Base-by-base conservation (phyloP, 805 yeast species). In the Metschnikowia rubicola region DNA sequence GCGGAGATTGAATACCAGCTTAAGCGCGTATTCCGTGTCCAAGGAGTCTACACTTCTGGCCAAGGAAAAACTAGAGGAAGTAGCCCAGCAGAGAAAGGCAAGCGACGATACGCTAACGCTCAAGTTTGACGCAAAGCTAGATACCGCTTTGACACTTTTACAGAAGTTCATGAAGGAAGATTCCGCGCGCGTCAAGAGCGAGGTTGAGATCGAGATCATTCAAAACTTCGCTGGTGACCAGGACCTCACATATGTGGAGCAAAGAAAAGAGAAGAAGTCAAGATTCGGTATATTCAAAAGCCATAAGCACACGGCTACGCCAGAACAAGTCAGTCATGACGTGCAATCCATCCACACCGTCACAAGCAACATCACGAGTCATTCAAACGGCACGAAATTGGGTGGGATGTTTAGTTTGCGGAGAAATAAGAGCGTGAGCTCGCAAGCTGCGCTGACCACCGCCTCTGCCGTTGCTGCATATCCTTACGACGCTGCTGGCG, bases 121-220 rank as follows among this genome's bases (percentile, higher is more conserved):
- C 11, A 69, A 72, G 51, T 80, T 78, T 52, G 86, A 81, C 53
- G 76, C 77, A 21, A 63, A 78, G 39, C 61, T 91, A 43, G 67
- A 71, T 15, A 71, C 74, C 31, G 79, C 86, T 35, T 64, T 86
- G 33, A 56, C 66, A 10, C 61, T 77, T 2, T 70, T 91, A 46
- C 77, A 83, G 43, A 75, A 75, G 39, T 88, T 89, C 55, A 77
- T 91, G 49, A 68, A 75, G 38, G 83, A 84, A 51, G 99, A 94
- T 61, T 83, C 88, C 4, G 66, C 67, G 30, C 78, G 96, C 50
- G 84, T 94, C 19, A 74, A 75, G 35, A 78, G 84, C 10, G 96
- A 90, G 60, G 98, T 91, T 15, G 92, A 86, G 58, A 83, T 92
- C 43, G 97, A 92, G 64, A 83, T 94, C 28, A 89, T 94, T 55